phyloP scores from a whole-genome alignment of 108 stramenopile species.

The Cylindrotheca fusiformis region DNA sequence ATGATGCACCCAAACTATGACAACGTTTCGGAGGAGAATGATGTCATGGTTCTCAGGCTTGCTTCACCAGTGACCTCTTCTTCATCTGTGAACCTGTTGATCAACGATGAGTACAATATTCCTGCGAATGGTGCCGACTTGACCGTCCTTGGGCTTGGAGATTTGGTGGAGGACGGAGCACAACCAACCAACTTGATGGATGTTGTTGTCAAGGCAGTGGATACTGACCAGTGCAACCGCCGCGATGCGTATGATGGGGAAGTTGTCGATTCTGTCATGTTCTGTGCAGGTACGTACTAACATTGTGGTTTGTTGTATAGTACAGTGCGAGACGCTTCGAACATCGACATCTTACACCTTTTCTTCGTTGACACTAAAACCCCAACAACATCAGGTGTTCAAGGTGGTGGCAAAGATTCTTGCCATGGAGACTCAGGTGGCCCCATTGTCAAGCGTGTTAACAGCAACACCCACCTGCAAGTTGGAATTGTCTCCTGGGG shows the following conservation, averaged over 20 bases:
- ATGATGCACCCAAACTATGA: slow-evolving; percentile 38
- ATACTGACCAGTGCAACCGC: slow-evolving; percentile 10
- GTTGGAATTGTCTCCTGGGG: slow-evolving; percentile 47
- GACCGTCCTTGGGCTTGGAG: slow-evolving; percentile 51
- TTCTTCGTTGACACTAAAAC: neutral
- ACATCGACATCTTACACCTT: too few species aligned
- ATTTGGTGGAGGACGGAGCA: neutral
- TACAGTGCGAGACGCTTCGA: too few species aligned
- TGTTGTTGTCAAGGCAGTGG: slow-evolving; percentile 23
- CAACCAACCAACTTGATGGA: slow-evolving; percentile 10
- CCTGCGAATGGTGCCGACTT: slow-evolving; percentile 22
- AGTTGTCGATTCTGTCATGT: slow-evolving; percentile 9
- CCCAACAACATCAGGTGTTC: too few species aligned
- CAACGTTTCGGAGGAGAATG: slow-evolving; percentile 17
- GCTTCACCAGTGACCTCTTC: neutral
- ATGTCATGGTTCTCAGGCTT: slow-evolving; percentile 16
- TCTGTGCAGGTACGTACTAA: slow-evolving; percentile 48
- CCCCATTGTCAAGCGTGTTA: slow-evolving; percentile 25
- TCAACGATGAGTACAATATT: slow-evolving; percentile 24
- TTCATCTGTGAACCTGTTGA: neutral
- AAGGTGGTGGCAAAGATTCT: slow-evolving; percentile 28
- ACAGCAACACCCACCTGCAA: slow-evolving; percentile 5
- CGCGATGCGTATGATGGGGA: slow-evolving; percentile 2
- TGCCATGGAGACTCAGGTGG: slow-evolving; percentile 66
- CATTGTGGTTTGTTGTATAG: too few species aligned